Evolutionary conservation across 2,329 filamentous ascomycete species (phyloP), one percentile per base, ranked within the genome.

Genomic region (Ophiostoma piceae): DNA sequence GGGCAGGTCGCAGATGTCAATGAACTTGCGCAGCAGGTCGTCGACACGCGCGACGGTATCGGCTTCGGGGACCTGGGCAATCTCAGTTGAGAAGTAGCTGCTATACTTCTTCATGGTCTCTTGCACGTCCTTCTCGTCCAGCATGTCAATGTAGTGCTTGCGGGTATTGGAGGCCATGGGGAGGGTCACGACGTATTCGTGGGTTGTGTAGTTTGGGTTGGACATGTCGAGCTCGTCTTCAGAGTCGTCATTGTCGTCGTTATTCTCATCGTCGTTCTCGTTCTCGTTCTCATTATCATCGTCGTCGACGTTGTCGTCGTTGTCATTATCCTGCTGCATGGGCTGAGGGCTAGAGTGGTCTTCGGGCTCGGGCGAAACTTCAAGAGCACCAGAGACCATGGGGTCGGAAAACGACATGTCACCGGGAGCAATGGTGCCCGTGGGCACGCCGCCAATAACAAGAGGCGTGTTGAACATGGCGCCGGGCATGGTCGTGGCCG

Each of bases 1-100:
- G 3, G 85, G 86, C 54, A 86, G 82, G 74, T 88, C 86, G 74
- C 86, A 87, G 26, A 88, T 77, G 69, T 85, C 82, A 60, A 83
- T 78, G 11, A 90, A 79, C 47, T 78, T 78, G 26, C 80, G 77
- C 60, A 90, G 81, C 72, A 89, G 78, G 7, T 77, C 74, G 71
- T 88, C 82, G 9, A 90, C 81, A 67, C 79, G 82, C 14, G 77
- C 75, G 6, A 84, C 76, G 1, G 84, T 73, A 1, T 74, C 73
- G 1, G 77, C 72, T 8, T 81, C 78, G 0, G 85, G 83, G 16
- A 79, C 76, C 29, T 75, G 71, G 35, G 77, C 77, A 3, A 77
- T 77, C 39, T 82, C 80, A 3, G 76, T 77, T 22, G 75, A 80
- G 68, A 87, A 84, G 1, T 77, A 75, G 1, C 76, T 72, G 47